Evolutionary conservation across 805 yeast genomes (phyloP).

Genomic region (Candida orba): DNA sequence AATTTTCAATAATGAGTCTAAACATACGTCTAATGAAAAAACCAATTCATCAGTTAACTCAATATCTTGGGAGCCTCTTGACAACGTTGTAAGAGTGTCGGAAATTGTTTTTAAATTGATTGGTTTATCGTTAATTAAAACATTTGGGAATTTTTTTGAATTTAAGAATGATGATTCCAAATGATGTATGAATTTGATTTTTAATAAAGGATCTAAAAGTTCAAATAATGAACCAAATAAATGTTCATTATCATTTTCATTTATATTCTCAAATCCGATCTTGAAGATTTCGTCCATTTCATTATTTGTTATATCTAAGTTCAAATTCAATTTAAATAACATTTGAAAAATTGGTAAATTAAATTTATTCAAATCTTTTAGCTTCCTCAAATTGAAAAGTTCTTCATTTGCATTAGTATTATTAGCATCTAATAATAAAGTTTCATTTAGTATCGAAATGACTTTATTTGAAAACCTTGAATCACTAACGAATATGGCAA

Average conservation of each 20-base stretch:
- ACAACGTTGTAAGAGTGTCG: conserved; percentile 14
- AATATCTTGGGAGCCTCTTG: conserved; percentile 11
- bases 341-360: conserved; percentile 37
- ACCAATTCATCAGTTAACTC: conserved; percentile 30
- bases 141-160: conserved; percentile 33
- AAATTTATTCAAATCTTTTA: conserved; percentile 29
- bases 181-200: conserved; percentile 27
- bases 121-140: conserved; percentile 8
- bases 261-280: conserved; percentile 5
- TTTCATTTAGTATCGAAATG: conserved; percentile 7
- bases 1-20: conserved; percentile 30
- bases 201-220: conserved; percentile 26
- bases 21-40: conserved; percentile 32
- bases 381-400: conserved; percentile 9
- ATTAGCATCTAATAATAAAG: conserved; percentile 1
- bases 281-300: conserved; percentile 10
- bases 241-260: background rate
- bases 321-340: conserved; percentile 27
- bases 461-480: background rate
- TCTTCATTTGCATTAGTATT: background rate
- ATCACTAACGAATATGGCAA: conserved; percentile 5
- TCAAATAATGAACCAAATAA: conserved; percentile 34
- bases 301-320: conserved; percentile 5
- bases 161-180: conserved; percentile 36
- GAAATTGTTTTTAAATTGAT: conserved; percentile 13